Percentiles rank a stretch among this genome's conserved stretches.
Evolutionary conservation across 257 asterid genomes (phyloP).

Genomic region (Solanum chiquidenum): DNA sequence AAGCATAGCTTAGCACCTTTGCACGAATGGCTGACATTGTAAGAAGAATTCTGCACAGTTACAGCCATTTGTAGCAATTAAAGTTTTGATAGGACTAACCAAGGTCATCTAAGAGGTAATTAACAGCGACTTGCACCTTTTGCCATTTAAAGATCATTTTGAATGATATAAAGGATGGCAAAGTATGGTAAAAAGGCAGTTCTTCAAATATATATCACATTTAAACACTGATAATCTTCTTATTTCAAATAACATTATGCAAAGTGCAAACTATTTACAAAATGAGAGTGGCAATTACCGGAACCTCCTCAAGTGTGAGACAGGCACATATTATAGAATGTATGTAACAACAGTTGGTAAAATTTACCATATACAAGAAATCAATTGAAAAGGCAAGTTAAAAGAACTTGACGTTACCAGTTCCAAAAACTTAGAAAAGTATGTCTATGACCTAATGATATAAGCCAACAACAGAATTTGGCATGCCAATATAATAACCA

Average conservation of each 20-base stretch:
- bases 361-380: neutral
- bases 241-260: neutral
- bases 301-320: neutral
- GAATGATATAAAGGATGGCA: neutral
- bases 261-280: neutral
- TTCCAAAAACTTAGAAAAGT: neutral
- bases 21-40: neutral
- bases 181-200: neutral
- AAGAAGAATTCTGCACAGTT: neutral
- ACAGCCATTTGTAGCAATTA: neutral
- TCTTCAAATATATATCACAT: neutral
- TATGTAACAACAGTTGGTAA: neutral
- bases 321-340: neutral
- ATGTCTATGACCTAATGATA: neutral
- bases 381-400: neutral
- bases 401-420: neutral
- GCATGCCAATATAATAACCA: constrained; percentile 6
- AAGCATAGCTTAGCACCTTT: neutral
- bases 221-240: neutral
- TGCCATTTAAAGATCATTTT: neutral
- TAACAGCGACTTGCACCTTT: neutral
- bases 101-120: neutral
- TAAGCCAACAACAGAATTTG: neutral
- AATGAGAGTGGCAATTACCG: neutral
- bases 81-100: neutral